A percentile compares a stretch with the other conserved stretches of the same genome.
Conservation (phyloP, 768 basidiomycete species). For the Artomyces pyxidatus region DNA sequence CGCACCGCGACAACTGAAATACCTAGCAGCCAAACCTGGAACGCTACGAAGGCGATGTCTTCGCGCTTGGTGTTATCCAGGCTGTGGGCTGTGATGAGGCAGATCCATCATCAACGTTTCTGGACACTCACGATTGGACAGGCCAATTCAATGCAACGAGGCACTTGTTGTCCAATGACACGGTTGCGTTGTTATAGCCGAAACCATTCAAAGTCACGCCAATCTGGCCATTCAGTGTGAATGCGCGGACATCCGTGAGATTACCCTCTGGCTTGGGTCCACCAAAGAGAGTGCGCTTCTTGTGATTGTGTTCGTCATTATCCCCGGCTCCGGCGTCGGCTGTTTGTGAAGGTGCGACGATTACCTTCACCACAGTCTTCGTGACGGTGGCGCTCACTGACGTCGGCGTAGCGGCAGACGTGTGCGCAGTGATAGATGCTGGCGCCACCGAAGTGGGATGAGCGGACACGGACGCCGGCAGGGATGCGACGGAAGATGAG, state of each 20-base stretch:
- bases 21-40: slow-evolving; percentile 75
- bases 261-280: background rate
- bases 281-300: background rate
- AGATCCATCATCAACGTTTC: too few species aligned
- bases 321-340: background rate
- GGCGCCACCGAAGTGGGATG: too few species aligned
- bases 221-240: slow-evolving; percentile 8
- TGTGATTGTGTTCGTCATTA: background rate
- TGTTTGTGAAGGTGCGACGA: background rate
- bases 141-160: slow-evolving; percentile 64
- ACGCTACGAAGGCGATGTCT: slow-evolving; percentile 68
- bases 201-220: slow-evolving; percentile 27
- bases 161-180: slow-evolving; percentile 40
- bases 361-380: background rate
- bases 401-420: background rate
- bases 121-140: slow-evolving; percentile 53
- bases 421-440: background rate
- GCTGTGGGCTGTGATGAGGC: too few species aligned
- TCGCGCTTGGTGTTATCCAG: slow-evolving; percentile 68
- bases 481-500: slow-evolving; percentile 4
- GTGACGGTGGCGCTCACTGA: background rate
- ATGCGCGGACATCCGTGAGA: background rate
- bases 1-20: slow-evolving; percentile 61
- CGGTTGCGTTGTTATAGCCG: slow-evolving; percentile 25
- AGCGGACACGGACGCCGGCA: background rate